phyloP scores from a whole-genome alignment of 2,329 filamentous ascomycete species.

The Fonsecaea erecta region DNA sequence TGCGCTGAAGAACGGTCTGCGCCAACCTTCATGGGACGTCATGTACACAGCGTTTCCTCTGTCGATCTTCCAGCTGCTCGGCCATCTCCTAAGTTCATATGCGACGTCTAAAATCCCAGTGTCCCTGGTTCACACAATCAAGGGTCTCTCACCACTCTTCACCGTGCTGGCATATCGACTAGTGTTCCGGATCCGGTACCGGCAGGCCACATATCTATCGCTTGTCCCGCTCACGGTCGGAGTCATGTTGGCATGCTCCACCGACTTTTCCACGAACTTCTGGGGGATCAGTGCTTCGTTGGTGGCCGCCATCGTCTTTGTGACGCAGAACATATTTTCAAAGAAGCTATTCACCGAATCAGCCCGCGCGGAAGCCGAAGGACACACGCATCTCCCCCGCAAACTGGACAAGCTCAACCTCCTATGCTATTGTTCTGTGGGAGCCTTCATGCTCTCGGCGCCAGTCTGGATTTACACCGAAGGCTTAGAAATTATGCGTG shows the following conservation, averaged over 20 bases:
- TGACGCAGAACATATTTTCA: slow-evolving; percentile 97
- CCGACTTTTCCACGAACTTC: slow-evolving; percentile 85
- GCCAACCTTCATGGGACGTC: slow-evolving; percentile 77
- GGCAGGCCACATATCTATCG: slow-evolving; percentile 82
- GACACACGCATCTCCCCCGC: slow-evolving; percentile 64
- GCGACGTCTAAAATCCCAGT: slow-evolving; percentile 95
- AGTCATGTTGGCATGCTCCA: slow-evolving; percentile 95
- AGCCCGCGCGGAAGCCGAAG: slow-evolving; percentile 78
- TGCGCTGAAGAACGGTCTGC: slow-evolving; percentile 81
- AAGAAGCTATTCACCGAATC: slow-evolving; percentile 98
- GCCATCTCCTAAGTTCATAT: slow-evolving; percentile 90
- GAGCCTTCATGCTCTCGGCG: slow-evolving; percentile 84
- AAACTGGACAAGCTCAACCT: slow-evolving; percentile 97
- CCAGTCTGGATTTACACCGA: slow-evolving; percentile 95
- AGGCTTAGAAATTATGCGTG: slow-evolving; percentile 74
- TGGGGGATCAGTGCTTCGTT: slow-evolving; percentile 89
- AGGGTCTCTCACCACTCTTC: slow-evolving; percentile 92
- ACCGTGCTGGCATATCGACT: slow-evolving; percentile 92
- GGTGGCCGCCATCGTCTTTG: slow-evolving; percentile 88
- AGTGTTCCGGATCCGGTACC: slow-evolving; percentile 87
- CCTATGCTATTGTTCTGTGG: slow-evolving; percentile 92
- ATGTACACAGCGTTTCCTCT: slow-evolving; percentile 87
- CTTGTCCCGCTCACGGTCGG: slow-evolving; percentile 88
- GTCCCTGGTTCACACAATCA: slow-evolving; percentile 97
- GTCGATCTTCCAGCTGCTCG: slow-evolving; percentile 88